Evolutionary conservation across 2,329 filamentous ascomycete species (phyloP), one percentile per base, ranked within the genome.

Genomic region (Sporothrix brasiliensis): DNA sequence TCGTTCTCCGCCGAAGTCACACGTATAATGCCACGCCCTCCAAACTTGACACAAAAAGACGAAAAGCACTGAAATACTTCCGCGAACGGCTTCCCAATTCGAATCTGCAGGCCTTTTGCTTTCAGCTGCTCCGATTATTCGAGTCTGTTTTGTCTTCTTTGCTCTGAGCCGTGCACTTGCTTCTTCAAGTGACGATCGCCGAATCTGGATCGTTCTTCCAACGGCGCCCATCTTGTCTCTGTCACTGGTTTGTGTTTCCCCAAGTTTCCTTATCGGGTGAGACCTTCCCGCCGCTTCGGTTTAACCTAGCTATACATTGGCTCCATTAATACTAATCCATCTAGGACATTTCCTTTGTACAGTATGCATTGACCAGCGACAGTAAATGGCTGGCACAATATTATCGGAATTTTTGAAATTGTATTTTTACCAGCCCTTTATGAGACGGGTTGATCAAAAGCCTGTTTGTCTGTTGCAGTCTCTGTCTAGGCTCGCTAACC

Each of bases 211-310:
- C 30, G 34, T 16, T 41, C 49, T 50, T 19, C 47, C 16, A n/a
- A 21, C n/a, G 7, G 9, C 19, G 19, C 16, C 49, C 49, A 19
- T 50, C 19, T n/a, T 21, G 49, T 16, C 52, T 54, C 52, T 54
- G 50, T 27, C 27, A 21, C 50, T 53, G 24, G 47, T 50, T 50
- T 50, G 9, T 66, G 47, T 52, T 16, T 66, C 61, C 39, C 24
- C 61, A 52, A 27, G 24, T 52, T 66, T 66, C 61, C n/a, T 14
- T 19, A 52, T 24, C 19, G 24, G 47, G 63, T 66, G 27, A 66
- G 63, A 66, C 47, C 53, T 52, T 66, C 47, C 61, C 47, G 47
- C 47, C 19, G 60, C 24, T 13, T 21, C 41, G n/a, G 24, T 11
- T 50, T 24, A 21, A 34, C 24, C 14, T 21, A 50, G 27, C 39